Evolutionary conservation across 768 basidiomycete species (phyloP), one percentile per base, ranked within the genome.

Genomic region (Trametes coccinea): DNA sequence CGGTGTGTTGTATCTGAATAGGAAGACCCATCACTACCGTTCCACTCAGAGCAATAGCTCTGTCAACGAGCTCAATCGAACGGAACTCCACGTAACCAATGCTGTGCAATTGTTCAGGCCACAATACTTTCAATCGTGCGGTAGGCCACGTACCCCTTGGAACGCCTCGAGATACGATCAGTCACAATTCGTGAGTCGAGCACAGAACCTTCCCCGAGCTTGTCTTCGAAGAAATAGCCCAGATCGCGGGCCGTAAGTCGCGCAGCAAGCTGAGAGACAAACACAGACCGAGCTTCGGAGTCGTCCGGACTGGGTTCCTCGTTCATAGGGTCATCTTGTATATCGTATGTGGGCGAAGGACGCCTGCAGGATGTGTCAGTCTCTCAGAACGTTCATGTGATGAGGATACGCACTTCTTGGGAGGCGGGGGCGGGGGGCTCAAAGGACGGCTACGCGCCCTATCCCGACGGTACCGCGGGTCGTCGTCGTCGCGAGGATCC

Each of bases 71-170:
- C 62, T 95, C 94, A 68, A 97, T 84, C 57, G 90, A 79, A 70
- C 91, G 86, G 75, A 99, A 92, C 78, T 99, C 97, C 70, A 99
- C 95, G 73, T 99, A 99, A 63, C 93, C 97, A 73, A 98, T 98
- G 67, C 97, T 98, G 43, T 9, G 14, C 6, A 40, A 14, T 33
- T 45, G 6, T 14, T 63, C 5, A 67, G 54, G 54, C 5, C 30
- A 17, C 40, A n/a, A 10, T 31, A 30, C 2, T 33, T 22, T 10
- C 13, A 43, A n/a, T 5, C 14, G 8, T 29, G 7, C 5, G 45
- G 27, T n/a, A 40, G 27, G n/a, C 41, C 85, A 71, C 66, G 34
- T 33, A 98, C 96, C 97, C 97, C 77, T 99, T 99, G n/a, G 95
- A 97, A 57, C 97, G 87, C 70, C 95, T 87, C 27, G 95, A 95